phyloP scores from a whole-genome alignment of 495 filamentous ascomycete genomes.

The Daldinia vernicosa region DNA sequence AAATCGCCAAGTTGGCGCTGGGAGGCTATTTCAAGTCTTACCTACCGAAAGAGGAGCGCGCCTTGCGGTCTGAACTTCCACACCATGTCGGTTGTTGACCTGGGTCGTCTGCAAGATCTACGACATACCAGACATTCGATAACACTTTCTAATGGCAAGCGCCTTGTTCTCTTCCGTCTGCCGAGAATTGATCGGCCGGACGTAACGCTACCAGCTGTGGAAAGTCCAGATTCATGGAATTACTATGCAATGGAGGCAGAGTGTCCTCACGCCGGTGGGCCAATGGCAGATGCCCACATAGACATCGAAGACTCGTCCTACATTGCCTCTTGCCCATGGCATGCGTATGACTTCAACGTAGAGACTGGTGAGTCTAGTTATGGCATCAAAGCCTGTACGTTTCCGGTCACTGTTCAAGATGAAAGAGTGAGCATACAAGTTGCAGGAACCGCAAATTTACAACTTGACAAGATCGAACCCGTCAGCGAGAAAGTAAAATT shows the following conservation, averaged over 20 bases:
- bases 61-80: not conserved
- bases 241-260: slow-evolving; percentile 65
- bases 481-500: slow-evolving; percentile 62
- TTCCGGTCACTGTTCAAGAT: slow-evolving; percentile 54
- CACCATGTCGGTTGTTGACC: slow-evolving; percentile 48
- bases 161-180: slow-evolving; percentile 61
- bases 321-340: slow-evolving; percentile 64
- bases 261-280: slow-evolving; percentile 62
- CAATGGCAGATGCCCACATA: slow-evolving; percentile 60
- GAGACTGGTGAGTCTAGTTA: slow-evolving; percentile 65
- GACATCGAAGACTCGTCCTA: slow-evolving; percentile 65
- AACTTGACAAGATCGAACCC: slow-evolving; percentile 51
- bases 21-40: not conserved
- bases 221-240: slow-evolving; percentile 53
- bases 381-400: slow-evolving; percentile 63
- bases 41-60: not conserved
- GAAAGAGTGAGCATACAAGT: slow-evolving; percentile 52
- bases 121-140: slow-evolving; percentile 60
- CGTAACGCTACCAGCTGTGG: slow-evolving; percentile 47
- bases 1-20: not conserved
- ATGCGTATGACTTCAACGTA: slow-evolving; percentile 66
- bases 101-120: slow-evolving; percentile 50
- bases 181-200: slow-evolving; percentile 53
- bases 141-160: slow-evolving; percentile 60
- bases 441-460: slow-evolving; percentile 42